A percentile compares a stretch with the other conserved stretches of the same genome.
Evolutionary conservation across 495 filamentous ascomycete genomes (phyloP).

Genomic region (Peziza echinospora): DNA sequence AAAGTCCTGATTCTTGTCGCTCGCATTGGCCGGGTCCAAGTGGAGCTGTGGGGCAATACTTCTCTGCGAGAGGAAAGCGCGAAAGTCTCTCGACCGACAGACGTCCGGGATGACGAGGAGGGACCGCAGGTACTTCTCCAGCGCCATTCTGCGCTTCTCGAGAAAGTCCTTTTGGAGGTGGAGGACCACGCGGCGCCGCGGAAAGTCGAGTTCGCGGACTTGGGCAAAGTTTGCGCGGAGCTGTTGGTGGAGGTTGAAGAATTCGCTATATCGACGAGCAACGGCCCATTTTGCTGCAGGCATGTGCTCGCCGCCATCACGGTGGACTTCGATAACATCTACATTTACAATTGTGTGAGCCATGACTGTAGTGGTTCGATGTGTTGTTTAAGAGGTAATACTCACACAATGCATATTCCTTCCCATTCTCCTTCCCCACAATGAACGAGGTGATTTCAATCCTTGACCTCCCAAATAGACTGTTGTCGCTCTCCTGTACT

Average conservation of each 20-base stretch:
- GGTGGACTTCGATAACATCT: constrained; percentile 70
- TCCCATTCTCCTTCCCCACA: constrained; percentile 79
- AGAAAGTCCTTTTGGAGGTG: constrained; percentile 90
- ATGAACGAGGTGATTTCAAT: constrained; percentile 80
- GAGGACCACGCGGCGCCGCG: constrained; percentile 76
- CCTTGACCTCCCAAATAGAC: constrained; percentile 73
- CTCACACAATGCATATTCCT: constrained; percentile 74
- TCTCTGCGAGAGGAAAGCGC: constrained; percentile 82
- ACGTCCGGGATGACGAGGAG: constrained; percentile 76
- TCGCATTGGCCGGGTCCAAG: neutral
- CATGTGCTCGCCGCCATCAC: constrained; percentile 77
- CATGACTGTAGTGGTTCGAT: neutral
- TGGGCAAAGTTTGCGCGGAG: constrained; percentile 64
- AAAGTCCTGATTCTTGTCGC: constrained; percentile 57
- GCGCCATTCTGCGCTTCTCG: constrained; percentile 57
- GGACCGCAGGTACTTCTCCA: constrained; percentile 60
- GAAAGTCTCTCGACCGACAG: constrained; percentile 76
- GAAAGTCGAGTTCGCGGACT: constrained; percentile 78
- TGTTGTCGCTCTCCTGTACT: constrained; percentile 94
- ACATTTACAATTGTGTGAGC: too few species aligned
- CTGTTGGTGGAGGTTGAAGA: constrained; percentile 83
- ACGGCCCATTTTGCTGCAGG: constrained; percentile 65
- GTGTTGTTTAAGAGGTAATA: neutral
- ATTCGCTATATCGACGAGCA: constrained; percentile 77
- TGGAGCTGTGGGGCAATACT: constrained; percentile 40